phyloP scores from a whole-genome alignment of 225 moss, liverwort and hornwort genomes.

The Pseudoscleropodium purum region DNA sequence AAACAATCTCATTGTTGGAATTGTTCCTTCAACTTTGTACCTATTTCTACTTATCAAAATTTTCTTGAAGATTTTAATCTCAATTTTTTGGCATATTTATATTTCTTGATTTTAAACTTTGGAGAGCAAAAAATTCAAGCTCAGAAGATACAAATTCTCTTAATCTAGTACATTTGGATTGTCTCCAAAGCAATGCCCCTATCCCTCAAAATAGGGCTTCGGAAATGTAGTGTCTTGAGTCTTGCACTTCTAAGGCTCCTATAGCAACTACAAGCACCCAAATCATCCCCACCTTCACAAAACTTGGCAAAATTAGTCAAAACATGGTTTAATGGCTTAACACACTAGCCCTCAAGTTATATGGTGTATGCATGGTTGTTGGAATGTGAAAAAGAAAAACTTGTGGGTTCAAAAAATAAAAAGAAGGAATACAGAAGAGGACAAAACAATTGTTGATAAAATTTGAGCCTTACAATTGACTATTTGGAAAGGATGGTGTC shows the following conservation, averaged over 20 bases:
- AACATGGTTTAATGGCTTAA: no score
- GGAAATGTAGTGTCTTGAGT: no score
- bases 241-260: no score
- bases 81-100: not conserved
- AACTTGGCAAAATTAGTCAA: no score
- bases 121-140: not conserved
- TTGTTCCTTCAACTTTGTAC: not conserved
- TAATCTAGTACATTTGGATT: not conserved
- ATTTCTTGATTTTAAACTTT: not conserved
- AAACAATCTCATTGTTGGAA: not conserved
- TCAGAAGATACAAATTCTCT: not conserved
- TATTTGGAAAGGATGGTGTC: no score
- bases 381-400: no score
- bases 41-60: not conserved
- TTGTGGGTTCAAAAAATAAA: fast-evolving
- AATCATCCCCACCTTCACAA: no score
- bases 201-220: no score
- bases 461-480: fast-evolving
- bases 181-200: no score
- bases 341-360: fast-evolving
- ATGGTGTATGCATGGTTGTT: no score
- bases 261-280: fast-evolving
- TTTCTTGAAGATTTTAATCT: fast-evolving
- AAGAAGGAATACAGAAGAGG: no score
- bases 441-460: no score